Base-by-base conservation (phyloP, 345 rosid genomes). In the Brassica rapa region DNA sequence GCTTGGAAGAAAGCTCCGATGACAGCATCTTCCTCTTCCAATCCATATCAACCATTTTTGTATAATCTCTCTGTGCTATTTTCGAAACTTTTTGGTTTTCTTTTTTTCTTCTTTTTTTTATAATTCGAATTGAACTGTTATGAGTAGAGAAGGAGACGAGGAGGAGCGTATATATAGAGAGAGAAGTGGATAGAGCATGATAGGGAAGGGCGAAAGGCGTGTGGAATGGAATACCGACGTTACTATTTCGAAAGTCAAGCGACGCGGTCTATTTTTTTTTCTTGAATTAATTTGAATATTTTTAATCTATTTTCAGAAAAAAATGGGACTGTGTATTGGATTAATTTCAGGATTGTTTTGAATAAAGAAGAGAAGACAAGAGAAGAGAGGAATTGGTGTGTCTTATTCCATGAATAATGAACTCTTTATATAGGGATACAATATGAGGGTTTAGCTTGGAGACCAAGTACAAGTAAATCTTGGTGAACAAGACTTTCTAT, bases 11-110 rank as follows among this genome's bases (percentile, higher is more conserved):
- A 27, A 80, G 79, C 72, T 80, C 75, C 0, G 82, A 16, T 53
- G 59, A 53, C 2, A 49, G 1, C 56, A 49, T 49, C 73, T 89
- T 88, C 49, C 88, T 85, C 72, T 88, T 85, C 78, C 95, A 89
- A 64, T 88, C 89, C 70, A 93, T 75, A 84, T 91, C 97, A 19
- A 91, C 89, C 98, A 93, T 93, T 61, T 77, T 61, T 53, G 29
- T 15, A 15, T 61, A 10, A 2, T 25, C 6, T 81, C 6, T 55
- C 8, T 59, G 29, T 4, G 29, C 2, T 51, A 8, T 59, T 14
- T 11, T 30, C 4, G 19, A 53, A 16, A 7, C 16, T 25, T 25
- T 25, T 25, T 25, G 29, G 29, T 25, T 25, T 25, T 64, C 27
- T 65, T 27, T 64, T 64, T 33, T 66, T 5, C 3, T 24, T 10